Conservation (phyloP, 306 rosid genomes). For the Vigna reflexopilosa region DNA sequence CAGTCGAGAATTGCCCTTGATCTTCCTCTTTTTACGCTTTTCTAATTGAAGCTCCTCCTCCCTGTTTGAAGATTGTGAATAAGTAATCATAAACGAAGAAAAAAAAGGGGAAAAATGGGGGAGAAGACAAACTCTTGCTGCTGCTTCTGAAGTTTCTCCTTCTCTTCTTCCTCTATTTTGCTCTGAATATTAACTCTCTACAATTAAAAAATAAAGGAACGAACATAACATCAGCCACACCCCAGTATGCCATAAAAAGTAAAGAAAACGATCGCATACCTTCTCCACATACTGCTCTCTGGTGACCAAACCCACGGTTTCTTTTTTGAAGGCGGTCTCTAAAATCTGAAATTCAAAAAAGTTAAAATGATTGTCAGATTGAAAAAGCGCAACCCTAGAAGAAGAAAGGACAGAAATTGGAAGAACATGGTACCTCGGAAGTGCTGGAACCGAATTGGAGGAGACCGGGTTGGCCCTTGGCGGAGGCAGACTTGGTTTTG, state of each 20-base stretch:
- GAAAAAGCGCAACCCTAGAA: background rate
- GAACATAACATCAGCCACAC: background rate
- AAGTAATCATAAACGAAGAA: background rate
- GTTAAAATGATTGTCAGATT: too few relatives aligned
- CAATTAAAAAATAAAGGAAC: slow-evolving; percentile 18
- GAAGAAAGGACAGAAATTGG: background rate
- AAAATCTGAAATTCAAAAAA: slow-evolving; percentile 64
- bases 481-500: slow-evolving; percentile 82
- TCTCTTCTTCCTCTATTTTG: slow-evolving; percentile 98
- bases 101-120: background rate
- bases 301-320: slow-evolving; percentile 94
- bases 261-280: slow-evolving; percentile 48
- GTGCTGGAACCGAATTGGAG: slow-evolving; percentile 98
- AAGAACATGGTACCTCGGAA: slow-evolving; percentile 63
- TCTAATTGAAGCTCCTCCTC: slow-evolving; percentile 88
- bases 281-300: slow-evolving; percentile 94
- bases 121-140: slow-evolving; percentile 72
- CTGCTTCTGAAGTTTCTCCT: slow-evolving; percentile 94
- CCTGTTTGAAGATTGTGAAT: slow-evolving; percentile 47
- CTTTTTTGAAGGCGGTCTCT: slow-evolving; percentile 97
- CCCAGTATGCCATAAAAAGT: background rate
- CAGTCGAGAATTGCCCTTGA: slow-evolving; percentile 80
- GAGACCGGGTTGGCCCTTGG: slow-evolving; percentile 88
- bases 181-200: slow-evolving; percentile 90
- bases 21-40: slow-evolving; percentile 91